A percentile compares a stretch with the other conserved stretches of the same genome.
phyloP scores from a whole-genome alignment of 1,284 basidiomycete species.

The Microbotryum saponariae region DNA sequence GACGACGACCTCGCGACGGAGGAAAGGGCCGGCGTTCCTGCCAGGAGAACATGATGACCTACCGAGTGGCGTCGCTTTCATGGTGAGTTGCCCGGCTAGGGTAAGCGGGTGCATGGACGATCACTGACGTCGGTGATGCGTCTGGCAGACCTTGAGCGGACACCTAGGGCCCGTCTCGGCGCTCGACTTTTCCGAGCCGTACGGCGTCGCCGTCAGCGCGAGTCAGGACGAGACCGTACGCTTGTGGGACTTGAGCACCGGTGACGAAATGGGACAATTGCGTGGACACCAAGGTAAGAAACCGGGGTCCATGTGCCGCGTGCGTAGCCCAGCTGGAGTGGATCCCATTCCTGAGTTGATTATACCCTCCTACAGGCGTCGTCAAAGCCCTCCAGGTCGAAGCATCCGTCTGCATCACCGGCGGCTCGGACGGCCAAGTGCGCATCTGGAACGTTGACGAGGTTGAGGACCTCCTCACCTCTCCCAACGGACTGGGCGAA shows the following conservation, averaged over 20 bases:
- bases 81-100: constrained; percentile 52
- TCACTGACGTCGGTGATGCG: neutral
- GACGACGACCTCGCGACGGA: constrained; percentile 52
- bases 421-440: constrained; percentile 75
- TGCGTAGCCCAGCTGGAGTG: neutral
- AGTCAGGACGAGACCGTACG: constrained; percentile 52
- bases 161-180: constrained; percentile 77
- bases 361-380: constrained; percentile 38
- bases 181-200: constrained; percentile 93
- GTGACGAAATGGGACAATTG: constrained; percentile 64
- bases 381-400: constrained; percentile 93
- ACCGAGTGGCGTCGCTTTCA: constrained; percentile 89
- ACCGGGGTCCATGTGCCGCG: neutral
- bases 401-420: constrained; percentile 81
- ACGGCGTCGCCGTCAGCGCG: constrained; percentile 83
- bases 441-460: constrained; percentile 77
- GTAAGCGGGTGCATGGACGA: neutral
- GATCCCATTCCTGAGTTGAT: neutral
- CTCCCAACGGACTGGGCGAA: neutral
- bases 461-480: constrained; percentile 42
- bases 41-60: constrained; percentile 96
- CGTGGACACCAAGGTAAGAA: constrained; percentile 60
- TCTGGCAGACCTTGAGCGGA: constrained; percentile 61
- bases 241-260: constrained; percentile 76
- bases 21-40: constrained; percentile 86